phyloP scores from a whole-genome alignment of 331 rosid species.

The Quercus phellos region DNA sequence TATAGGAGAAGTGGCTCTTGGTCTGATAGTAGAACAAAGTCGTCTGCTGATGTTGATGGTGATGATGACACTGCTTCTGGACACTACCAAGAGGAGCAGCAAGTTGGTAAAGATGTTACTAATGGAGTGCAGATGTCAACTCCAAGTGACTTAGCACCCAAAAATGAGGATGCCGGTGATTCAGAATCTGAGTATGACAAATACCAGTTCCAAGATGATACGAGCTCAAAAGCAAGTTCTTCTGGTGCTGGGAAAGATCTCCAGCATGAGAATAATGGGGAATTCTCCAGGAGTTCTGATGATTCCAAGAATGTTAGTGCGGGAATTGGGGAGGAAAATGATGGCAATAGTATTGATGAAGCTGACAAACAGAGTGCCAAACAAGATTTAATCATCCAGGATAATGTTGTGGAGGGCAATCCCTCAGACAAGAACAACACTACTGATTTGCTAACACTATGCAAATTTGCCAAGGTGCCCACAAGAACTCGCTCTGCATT shows the following conservation, averaged over 20 bases:
- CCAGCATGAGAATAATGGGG: slow-evolving; percentile 26
- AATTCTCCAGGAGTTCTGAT: slow-evolving; percentile 28
- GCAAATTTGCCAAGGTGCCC: slow-evolving; percentile 76
- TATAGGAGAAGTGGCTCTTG: slow-evolving; percentile 57
- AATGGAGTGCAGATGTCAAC: slow-evolving; percentile 26
- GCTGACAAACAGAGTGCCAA: slow-evolving; percentile 36
- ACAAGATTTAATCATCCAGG: slow-evolving; percentile 36
- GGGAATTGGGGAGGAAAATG: slow-evolving; percentile 45
- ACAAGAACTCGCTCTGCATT: slow-evolving; percentile 70
- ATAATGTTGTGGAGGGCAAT: slow-evolving; percentile 34
- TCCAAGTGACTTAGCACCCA: slow-evolving; percentile 27
- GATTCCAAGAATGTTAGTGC: slow-evolving; percentile 27
- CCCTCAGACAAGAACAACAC: slow-evolving; percentile 29
- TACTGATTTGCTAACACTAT: slow-evolving; percentile 53
- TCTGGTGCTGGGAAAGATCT: slow-evolving; percentile 34
- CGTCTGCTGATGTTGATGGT: slow-evolving; percentile 36
- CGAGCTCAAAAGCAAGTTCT: slow-evolving; percentile 34
- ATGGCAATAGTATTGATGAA: slow-evolving; percentile 26
- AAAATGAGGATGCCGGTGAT: slow-evolving; percentile 37
- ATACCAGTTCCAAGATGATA: slow-evolving; percentile 36
- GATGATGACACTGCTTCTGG: slow-evolving; percentile 36
- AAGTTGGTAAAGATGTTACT: slow-evolving; percentile 23
- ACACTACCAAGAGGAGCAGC: slow-evolving; percentile 39
- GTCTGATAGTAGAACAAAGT: slow-evolving; percentile 45
- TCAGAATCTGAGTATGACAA: slow-evolving; percentile 33